Evolutionary conservation across 768 basidiomycete species (phyloP).

Genomic region (Amanita thiersii): DNA sequence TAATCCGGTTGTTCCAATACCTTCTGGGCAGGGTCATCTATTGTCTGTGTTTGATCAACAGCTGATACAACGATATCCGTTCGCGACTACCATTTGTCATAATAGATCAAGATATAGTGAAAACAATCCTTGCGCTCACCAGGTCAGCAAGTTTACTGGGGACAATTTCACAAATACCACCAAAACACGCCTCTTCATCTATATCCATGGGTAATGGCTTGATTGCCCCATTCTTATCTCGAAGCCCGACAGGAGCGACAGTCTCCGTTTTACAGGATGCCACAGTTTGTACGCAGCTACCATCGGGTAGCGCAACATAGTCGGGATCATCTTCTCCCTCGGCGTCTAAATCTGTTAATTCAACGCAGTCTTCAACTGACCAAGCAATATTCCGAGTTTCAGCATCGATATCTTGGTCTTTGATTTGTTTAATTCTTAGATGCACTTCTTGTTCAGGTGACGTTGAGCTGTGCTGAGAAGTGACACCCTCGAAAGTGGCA

Average conservation of each 20-base stretch:
- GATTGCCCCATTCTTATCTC: slow-evolving; percentile 48
- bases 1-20: too few relatives aligned
- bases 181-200: slow-evolving; percentile 39
- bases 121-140: slow-evolving; percentile 24
- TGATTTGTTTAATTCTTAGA: slow-evolving; percentile 42
- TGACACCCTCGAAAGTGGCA: slow-evolving; percentile 45
- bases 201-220: slow-evolving; percentile 27
- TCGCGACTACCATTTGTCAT: not conserved
- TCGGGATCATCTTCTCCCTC: slow-evolving; percentile 54
- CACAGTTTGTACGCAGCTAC: slow-evolving; percentile 19
- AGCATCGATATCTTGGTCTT: slow-evolving; percentile 58
- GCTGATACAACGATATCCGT: slow-evolving; percentile 7
- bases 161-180: slow-evolving; percentile 40
- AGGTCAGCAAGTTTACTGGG: slow-evolving; percentile 50
- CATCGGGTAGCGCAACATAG: slow-evolving; percentile 27
- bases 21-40: too few relatives aligned
- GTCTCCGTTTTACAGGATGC: slow-evolving; percentile 17
- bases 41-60: too few relatives aligned
- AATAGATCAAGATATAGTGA: not conserved
- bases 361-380: slow-evolving; percentile 48
- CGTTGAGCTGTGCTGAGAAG: slow-evolving; percentile 18
- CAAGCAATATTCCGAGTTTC: slow-evolving; percentile 55
- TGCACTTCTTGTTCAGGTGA: slow-evolving; percentile 54
- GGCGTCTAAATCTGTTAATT: slow-evolving; percentile 42
- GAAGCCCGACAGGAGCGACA: slow-evolving; percentile 46